Evolutionary conservation across 169 alveolate species (phyloP).

Genomic region (Cryptosporidium xiaoi): DNA sequence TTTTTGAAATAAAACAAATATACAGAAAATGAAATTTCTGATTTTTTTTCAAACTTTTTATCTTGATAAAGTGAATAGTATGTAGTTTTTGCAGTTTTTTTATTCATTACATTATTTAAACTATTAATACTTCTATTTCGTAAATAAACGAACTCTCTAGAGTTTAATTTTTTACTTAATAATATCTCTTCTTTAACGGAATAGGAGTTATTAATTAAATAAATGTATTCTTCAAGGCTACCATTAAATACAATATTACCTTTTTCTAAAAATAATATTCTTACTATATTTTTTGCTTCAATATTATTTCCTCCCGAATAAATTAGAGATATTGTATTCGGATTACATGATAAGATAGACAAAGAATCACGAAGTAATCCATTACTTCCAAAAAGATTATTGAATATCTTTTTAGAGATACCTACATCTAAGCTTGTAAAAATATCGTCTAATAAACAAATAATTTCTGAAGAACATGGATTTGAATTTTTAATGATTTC

Average conservation of each 20-base stretch:
- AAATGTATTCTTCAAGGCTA: background rate
- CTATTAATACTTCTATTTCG: background rate
- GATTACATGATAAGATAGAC: slow-evolving; percentile 16
- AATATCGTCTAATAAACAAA: slow-evolving; percentile 44
- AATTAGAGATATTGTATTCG: background rate
- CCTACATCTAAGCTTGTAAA: slow-evolving; percentile 12
- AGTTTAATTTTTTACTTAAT: too few relatives aligned
- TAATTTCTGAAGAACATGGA: background rate
- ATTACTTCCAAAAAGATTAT: slow-evolving; percentile 15
- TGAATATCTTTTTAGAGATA: slow-evolving; percentile 28
- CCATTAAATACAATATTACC: slow-evolving; percentile 17
- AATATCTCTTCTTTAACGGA: background rate
- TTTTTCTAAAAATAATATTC: slow-evolving; percentile 3
- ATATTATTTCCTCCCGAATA: background rate
- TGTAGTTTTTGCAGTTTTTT: too few relatives aligned
- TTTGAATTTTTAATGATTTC: background rate
- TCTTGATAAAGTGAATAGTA: too few relatives aligned
- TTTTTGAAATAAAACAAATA: slow-evolving; percentile 8
- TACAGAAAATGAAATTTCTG: background rate
- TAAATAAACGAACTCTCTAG: background rate
- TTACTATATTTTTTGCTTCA: background rate
- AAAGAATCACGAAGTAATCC: background rate
- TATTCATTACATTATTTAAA: background rate
- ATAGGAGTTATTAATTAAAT: background rate
- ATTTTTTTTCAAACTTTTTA: too few relatives aligned